Base-by-base conservation (phyloP, 176 grass and related monocot genomes). In the Pontederia crassipes region DNA sequence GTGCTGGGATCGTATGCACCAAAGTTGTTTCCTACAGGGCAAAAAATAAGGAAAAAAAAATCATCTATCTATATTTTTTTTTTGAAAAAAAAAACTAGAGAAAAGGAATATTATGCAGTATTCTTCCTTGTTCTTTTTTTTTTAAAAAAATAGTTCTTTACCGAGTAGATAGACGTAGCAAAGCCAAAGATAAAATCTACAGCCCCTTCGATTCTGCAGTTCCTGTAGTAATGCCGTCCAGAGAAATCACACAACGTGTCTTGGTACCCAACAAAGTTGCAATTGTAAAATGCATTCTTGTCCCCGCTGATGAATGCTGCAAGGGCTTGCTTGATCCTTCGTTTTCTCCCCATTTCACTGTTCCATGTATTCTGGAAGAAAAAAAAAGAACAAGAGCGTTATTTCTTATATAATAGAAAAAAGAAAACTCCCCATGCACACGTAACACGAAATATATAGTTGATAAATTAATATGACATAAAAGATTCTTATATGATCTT, bases 1-100 rank as follows among this genome's bases (percentile, higher is more conserved):
- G 69, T 57, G 73, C 64, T 4, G 5, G 0, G 82, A 79, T 5
- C 16, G 3, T 4, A 90, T 0, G 4, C 45, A 59, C 63, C 78
- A 89, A 1, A 12, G 58, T 15, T 80, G 32, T 15, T 5, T 27
- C 5, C 11, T 17, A 12, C 11, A 52, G 9, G 12, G 2, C 49
- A 52, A 15, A 52, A 52, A 12, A n/a, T 14, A 9, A 32, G 4
- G 1, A 7, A 40, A 8, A 12, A 56, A 18, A 11, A 8, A 58
- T 45, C 8, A 35, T 10, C 1, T 6, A 27, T 2, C 28, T 29
- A 4, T 0, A 4, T 26, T 14, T 11, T 4, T 48, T 20, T 8
- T 50, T 24, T 3, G 10, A 2, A 7, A 0, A 17, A 10, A 40
- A 18, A 10, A 46, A 20, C 4, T 47, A 48, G 12, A 47, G 4